Evolutionary conservation across 2,329 filamentous ascomycete species (phyloP).

Genomic region (Colletotrichum filicis): DNA sequence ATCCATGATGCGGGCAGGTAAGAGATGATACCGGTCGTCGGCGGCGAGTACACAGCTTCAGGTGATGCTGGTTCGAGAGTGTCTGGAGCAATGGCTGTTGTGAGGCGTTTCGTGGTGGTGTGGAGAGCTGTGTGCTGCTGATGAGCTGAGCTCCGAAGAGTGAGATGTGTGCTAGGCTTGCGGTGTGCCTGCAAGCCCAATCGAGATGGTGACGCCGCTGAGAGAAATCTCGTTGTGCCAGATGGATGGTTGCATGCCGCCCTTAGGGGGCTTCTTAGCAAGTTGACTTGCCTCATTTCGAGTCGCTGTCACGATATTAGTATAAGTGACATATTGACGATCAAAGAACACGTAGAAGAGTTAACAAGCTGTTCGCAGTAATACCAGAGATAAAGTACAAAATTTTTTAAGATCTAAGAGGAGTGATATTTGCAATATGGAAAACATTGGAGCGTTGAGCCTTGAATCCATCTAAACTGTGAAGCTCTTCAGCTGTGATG

Average conservation of each 20-base stretch:
- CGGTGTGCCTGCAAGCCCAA: slow-evolving; percentile 3
- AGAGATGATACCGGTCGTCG: slow-evolving; percentile 77
- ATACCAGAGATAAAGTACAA: background rate
- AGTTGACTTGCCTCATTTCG: slow-evolving; percentile 21
- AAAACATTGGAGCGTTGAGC: background rate
- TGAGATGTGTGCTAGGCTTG: slow-evolving; percentile 5
- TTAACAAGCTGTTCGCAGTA: too few species aligned
- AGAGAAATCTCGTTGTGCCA: background rate
- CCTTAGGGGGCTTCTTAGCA: slow-evolving; percentile 18
- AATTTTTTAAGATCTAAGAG: background rate
- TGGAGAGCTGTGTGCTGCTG: slow-evolving; percentile 21
- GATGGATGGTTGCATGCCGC: background rate
- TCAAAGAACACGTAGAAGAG: background rate
- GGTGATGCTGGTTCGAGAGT: slow-evolving; percentile 34
- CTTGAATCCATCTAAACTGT: background rate
- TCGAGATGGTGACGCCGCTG: background rate
- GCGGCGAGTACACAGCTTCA: slow-evolving; percentile 68
- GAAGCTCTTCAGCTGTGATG: background rate
- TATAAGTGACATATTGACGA: background rate
- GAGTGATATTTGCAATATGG: background rate
- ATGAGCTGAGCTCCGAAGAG: background rate
- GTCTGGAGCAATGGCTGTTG: slow-evolving; percentile 19
- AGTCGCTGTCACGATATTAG: background rate
- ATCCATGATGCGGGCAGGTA: slow-evolving; percentile 75
- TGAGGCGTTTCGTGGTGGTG: slow-evolving; percentile 24